phyloP scores from a whole-genome alignment of 1,284 basidiomycete genomes.

The Fistulinella staudtii region DNA sequence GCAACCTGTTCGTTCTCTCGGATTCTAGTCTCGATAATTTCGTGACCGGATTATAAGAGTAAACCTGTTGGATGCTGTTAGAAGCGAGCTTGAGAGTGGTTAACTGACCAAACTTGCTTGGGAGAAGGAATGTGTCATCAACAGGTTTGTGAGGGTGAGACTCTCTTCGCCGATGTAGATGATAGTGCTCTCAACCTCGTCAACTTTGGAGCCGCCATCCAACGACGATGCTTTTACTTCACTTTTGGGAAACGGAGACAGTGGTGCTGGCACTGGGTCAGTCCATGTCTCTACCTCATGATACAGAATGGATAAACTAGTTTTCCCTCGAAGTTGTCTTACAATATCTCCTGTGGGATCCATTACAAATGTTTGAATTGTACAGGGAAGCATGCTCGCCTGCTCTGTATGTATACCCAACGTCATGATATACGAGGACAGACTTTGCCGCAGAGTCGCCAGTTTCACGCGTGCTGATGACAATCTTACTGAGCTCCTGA shows the following conservation, averaged over 20 bases:
- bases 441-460: conserved; percentile 10
- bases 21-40: conserved; percentile 55
- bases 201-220: not conserved
- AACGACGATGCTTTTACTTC: not conserved
- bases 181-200: conserved; percentile 37
- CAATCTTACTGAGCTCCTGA: conserved; percentile 37
- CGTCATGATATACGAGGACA: conserved; percentile 72
- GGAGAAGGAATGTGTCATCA: conserved; percentile 67
- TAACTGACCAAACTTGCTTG: conserved; percentile 24
- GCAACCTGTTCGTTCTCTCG: conserved; percentile 67
- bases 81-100: not conserved
- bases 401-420: conserved; percentile 71
- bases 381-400: conserved; percentile 37
- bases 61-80: conserved; percentile 45
- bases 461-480: too few species aligned
- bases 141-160: conserved; percentile 78
- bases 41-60: conserved; percentile 70
- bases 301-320: conserved; percentile 15
- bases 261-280: conserved; percentile 13
- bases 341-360: conserved; percentile 36
- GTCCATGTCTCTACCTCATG: conserved; percentile 15
- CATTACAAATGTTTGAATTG: not conserved
- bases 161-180: conserved; percentile 86
- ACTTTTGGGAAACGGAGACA: not conserved
- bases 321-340: conserved; percentile 27